Evolutionary conservation across 805 yeast genomes (phyloP), one percentile per base, ranked within the genome.

Genomic region (Yamadazyma akitaensis): DNA sequence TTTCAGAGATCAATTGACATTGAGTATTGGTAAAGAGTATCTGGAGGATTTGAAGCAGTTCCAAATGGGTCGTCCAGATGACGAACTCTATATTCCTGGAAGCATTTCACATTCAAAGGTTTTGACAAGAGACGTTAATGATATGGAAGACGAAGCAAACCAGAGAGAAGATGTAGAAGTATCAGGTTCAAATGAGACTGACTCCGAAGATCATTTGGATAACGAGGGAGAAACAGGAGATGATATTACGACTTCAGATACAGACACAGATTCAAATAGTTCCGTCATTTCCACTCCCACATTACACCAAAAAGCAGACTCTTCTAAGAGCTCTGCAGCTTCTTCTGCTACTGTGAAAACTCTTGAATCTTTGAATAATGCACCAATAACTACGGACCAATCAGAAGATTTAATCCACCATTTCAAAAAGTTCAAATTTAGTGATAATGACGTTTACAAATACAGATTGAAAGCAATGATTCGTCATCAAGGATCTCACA

Each of bases 401-500:
- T 63, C 68, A 2, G 62, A 61, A 43, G 57, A 65, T 43, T 57
- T 72, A 47, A 60, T 59, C 40, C 59, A 59, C 17, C 73, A 68
- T 47, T 70, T 69, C 60, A 57, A 68, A 51, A 48, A 64, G 51
- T 56, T 67, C 53, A 64, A 70, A 50, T 69, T 68, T 59, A 65
- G 64, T 53, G 75, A 68, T 8, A 69, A 70, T 47, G 73, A 68
- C 51, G 61, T 60, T 30, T 68, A 64, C 49, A 74, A 68, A 35
- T 90, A 88, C 61, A 70, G 71, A 49, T 71, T 94, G 32, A 78
- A 76, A 51, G 85, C 97, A 0, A 69, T 88, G 51, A 81, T 94
- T 16, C 77, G 90, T 53, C 98, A 94, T 61, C 80, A 83, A 39
- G 99, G 99, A 0, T 82, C 92, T 1, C 97, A 91, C 63, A 76